Evolutionary conservation across 768 basidiomycete species (phyloP), one percentile per base, ranked within the genome.

Genomic region (Lactarius trivialis): DNA sequence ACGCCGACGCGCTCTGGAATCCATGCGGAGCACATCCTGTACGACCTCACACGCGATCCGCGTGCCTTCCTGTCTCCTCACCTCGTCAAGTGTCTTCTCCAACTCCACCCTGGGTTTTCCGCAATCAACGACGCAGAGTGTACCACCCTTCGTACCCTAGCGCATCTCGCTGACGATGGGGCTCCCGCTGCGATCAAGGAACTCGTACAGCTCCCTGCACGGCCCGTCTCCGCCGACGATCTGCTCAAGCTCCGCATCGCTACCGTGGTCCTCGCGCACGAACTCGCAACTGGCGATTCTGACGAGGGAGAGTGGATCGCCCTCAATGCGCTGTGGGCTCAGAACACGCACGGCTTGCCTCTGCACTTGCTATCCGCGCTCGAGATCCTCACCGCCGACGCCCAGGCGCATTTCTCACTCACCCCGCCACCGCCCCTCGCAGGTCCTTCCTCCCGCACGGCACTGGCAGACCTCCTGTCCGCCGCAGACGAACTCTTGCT

Each of bases 81-180:
- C 66, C 74, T 92, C 30, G 74, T 82, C 45, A 79, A 81, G 52
- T 82, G 82, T 43, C 76, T 90, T 19, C 76, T 84, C n/a, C 74
- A 79, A 11, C 80, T 89, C 58, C 74, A 78, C 52, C 79, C 79
- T 7, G 85, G 85, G 1, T 77, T 87, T 32, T 81, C 83, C 8
- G 81, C 75, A 66, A 88, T 90, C 55, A 76, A 80, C 1, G 82
- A 86, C 39, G 76, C 80, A 30, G 86, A 88, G 58, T 76, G 82
- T 12, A 72, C 82, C 30, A 77, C 80, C 8, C 75, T 91, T 69
- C 80, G 81, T 26, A 81, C 84, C 67, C 76, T 84, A 14, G 87
- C 88, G 0, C 73, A 79, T 28, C 81, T 91, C n/a, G 85, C 82
- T 0, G 82, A 89, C 36, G 83, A 87, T 60, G 88, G 89, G 1